Evolutionary conservation across 1,139 yeast species (phyloP).

Genomic region (Cylindricascospora bacillispora): DNA sequence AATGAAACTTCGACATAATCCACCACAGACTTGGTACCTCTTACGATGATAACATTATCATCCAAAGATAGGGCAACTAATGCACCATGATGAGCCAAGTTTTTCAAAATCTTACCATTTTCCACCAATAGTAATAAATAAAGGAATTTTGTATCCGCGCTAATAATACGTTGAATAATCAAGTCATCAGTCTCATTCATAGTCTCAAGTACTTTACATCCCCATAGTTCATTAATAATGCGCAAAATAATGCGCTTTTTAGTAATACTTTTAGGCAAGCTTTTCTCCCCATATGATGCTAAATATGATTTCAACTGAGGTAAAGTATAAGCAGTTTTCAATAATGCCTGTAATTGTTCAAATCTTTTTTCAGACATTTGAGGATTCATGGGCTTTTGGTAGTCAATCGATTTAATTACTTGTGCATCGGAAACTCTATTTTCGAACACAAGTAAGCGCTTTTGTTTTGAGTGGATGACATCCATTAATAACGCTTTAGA

Average conservation of each 20-base stretch:
- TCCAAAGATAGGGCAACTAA: slow-evolving; percentile 25
- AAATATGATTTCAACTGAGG: slow-evolving; percentile 23
- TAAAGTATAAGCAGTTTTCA: slow-evolving; percentile 22
- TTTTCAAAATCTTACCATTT: slow-evolving; percentile 30
- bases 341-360: slow-evolving; percentile 17
- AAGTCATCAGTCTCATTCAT: slow-evolving; percentile 20
- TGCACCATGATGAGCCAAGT: slow-evolving; percentile 21
- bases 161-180: slow-evolving; percentile 27
- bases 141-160: slow-evolving; percentile 16
- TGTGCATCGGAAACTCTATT: slow-evolving; percentile 21
- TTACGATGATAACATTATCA: slow-evolving; percentile 23
- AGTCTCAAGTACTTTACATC: slow-evolving; percentile 11
- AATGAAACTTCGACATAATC: slow-evolving; percentile 28
- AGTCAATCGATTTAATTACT: slow-evolving; percentile 21
- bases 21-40: slow-evolving; percentile 22
- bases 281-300: slow-evolving; percentile 8
- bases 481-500: too few species aligned
- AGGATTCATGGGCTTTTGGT: slow-evolving; percentile 18
- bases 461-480: slow-evolving; percentile 1
- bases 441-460: slow-evolving; percentile 15
- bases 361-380: slow-evolving; percentile 21
- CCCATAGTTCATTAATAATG: slow-evolving; percentile 33
- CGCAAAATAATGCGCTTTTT: slow-evolving; percentile 17
- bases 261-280: slow-evolving; percentile 6
- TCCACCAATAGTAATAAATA: slow-evolving; percentile 25